These are phyloP conservation scores for Eucalyptus dawsonii DNA, from an alignment of 345 rosid species.

Conservation along the genomic window DNA sequence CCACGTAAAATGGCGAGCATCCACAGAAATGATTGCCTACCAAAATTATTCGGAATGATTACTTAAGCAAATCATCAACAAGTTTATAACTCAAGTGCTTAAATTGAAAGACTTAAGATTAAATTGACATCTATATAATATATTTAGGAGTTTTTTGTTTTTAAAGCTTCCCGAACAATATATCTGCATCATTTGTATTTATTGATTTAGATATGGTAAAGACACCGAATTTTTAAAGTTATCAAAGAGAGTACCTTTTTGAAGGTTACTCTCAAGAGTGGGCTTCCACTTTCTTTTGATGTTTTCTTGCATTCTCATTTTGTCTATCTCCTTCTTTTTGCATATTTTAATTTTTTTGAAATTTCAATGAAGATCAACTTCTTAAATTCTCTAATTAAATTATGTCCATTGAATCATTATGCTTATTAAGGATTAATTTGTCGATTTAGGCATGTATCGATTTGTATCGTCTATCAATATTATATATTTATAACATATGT, in stretches of 20 bases:
- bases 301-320: background rate
- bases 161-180: background rate
- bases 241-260: background rate
- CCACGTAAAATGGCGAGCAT: accelerated
- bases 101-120: background rate
- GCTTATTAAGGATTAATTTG: background rate
- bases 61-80: background rate
- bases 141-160: background rate
- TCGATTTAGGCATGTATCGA: background rate
- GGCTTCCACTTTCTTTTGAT: background rate
- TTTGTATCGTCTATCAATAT: background rate
- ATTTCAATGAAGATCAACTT: background rate
- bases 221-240: background rate
- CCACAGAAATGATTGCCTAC: background rate
- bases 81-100: background rate
- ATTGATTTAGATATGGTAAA: background rate
- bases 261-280: background rate
- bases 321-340: background rate
- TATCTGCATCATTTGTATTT: background rate
- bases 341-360: background rate
- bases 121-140: background rate
- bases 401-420: background rate
- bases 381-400: background rate
- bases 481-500: background rate
- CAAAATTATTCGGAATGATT: background rate